Conservation (phyloP, 805 yeast genomes). For the Yarrowia divulgata region DNA sequence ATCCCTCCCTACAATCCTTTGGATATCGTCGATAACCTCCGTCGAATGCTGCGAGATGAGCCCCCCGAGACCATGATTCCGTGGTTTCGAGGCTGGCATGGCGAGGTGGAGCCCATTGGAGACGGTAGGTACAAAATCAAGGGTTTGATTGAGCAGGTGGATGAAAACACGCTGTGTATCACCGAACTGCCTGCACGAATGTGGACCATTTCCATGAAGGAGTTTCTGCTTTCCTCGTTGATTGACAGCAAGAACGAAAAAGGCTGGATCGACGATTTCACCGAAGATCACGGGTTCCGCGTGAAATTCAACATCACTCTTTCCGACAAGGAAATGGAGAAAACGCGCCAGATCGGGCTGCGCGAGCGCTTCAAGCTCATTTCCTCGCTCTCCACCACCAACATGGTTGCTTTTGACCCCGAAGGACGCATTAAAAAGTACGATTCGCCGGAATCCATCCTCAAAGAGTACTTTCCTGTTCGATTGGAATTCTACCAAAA, state of each 20-base stretch:
- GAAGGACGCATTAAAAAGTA: slow-evolving; percentile 86
- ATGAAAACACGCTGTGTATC: slow-evolving; percentile 80
- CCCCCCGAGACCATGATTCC: slow-evolving; percentile 78
- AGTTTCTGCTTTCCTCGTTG: slow-evolving; percentile 74
- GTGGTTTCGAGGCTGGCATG: slow-evolving; percentile 97
- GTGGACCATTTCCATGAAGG: slow-evolving; percentile 93
- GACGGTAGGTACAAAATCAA: slow-evolving; percentile 75
- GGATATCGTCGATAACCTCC: slow-evolving; percentile 79
- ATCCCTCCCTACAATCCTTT: slow-evolving; percentile 89
- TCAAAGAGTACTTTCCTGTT: slow-evolving; percentile 83
- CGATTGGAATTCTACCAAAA: slow-evolving; percentile 89
- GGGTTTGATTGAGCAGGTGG: slow-evolving; percentile 83
- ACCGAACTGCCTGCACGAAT: slow-evolving; percentile 90
- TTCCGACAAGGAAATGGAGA: slow-evolving; percentile 80
- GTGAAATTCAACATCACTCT: slow-evolving; percentile 81
- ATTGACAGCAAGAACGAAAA: slow-evolving; percentile 56
- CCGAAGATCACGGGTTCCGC: slow-evolving; percentile 87
- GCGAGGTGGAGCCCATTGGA: slow-evolving; percentile 66
- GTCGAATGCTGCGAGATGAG: slow-evolving; percentile 74
- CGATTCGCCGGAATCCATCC: slow-evolving; percentile 74
- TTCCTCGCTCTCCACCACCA: slow-evolving; percentile 70
- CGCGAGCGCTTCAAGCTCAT: slow-evolving; percentile 83
- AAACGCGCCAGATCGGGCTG: slow-evolving; percentile 75
- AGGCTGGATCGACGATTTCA: slow-evolving; percentile 90
- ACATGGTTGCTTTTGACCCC: slow-evolving; percentile 96